Evolutionary conservation across 2,329 filamentous ascomycete genomes (phyloP).

Genomic region (Lithohypha guttulata): DNA sequence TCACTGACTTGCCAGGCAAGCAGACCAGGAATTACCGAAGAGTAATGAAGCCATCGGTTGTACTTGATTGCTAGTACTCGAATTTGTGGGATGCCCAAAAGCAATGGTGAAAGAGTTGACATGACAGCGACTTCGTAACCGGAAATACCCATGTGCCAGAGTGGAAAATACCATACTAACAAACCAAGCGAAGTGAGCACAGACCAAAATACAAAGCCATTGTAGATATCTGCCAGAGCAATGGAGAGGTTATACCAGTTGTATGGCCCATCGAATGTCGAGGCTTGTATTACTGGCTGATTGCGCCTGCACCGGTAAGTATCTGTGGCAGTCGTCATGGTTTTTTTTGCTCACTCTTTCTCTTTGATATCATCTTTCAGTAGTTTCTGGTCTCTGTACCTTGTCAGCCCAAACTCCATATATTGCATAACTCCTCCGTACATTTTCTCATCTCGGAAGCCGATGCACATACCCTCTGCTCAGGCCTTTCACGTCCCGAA

Average conservation of each 20-base stretch:
- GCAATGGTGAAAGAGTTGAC: slow-evolving; percentile 66
- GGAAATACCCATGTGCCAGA: slow-evolving; percentile 99
- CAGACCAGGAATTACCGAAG: slow-evolving; percentile 62
- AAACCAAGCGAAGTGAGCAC: slow-evolving; percentile 82
- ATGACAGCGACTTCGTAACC: slow-evolving; percentile 88
- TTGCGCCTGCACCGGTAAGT: too few species aligned
- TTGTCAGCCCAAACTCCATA: slow-evolving; percentile 28
- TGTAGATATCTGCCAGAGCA: slow-evolving; percentile 78
- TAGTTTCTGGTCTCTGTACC: slow-evolving; percentile 39
- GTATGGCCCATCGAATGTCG: slow-evolving; percentile 54
- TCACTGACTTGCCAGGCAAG: slow-evolving; percentile 65
- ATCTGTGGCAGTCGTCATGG: slow-evolving; percentile 25
- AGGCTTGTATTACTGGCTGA: slow-evolving; percentile 56
- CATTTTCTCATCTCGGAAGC: slow-evolving; percentile 77
- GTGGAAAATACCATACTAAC: slow-evolving; percentile 91
- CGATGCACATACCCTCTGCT: slow-evolving; percentile 97
- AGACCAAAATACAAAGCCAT: slow-evolving; percentile 96
- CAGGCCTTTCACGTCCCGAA: slow-evolving; percentile 78
- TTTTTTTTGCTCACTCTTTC: slow-evolving; percentile 52
- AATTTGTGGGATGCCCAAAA: slow-evolving; percentile 61
- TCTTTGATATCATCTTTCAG: slow-evolving; percentile 44
- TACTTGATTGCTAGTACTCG: slow-evolving; percentile 59
- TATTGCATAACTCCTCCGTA: slow-evolving; percentile 34
- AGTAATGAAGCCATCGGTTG: slow-evolving; percentile 58
- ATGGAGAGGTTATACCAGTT: slow-evolving; percentile 66